phyloP scores from a whole-genome alignment of 2,329 filamentous ascomycete species.

The Thelonectria blattea region DNA sequence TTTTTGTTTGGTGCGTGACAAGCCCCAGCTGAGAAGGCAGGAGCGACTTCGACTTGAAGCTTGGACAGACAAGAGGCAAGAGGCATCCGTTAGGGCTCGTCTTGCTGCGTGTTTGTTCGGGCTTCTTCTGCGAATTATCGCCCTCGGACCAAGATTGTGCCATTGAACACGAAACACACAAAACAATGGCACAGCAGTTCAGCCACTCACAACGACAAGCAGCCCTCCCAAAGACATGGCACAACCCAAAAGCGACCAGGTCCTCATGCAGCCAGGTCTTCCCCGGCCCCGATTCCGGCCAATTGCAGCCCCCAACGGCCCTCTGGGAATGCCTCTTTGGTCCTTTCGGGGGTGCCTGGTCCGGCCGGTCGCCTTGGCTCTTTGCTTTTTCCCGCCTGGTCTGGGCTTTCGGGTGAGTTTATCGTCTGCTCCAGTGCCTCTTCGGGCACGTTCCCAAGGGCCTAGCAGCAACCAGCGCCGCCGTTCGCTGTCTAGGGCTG shows the following conservation, averaged over 20 bases:
- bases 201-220: slow-evolving; percentile 12
- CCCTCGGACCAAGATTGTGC: slow-evolving; percentile 4
- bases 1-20: not conserved
- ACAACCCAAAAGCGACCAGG: slow-evolving; percentile 19
- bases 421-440: slow-evolving; percentile 26
- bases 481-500: slow-evolving; percentile 15
- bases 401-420: slow-evolving; percentile 35
- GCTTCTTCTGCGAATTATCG: not conserved
- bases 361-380: slow-evolving; percentile 29
- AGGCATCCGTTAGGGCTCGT: slow-evolving; percentile 3
- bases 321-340: slow-evolving; percentile 30
- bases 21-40: too few species aligned
- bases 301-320: slow-evolving; percentile 24
- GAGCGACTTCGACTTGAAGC: too few species aligned
- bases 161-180: slow-evolving; percentile 19
- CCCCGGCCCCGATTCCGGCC: slow-evolving; percentile 36
- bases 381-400: slow-evolving; percentile 38
- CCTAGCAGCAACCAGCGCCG: slow-evolving; percentile 10
- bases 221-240: slow-evolving; percentile 4
- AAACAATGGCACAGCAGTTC: slow-evolving; percentile 4
- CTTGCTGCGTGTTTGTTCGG: not conserved
- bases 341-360: slow-evolving; percentile 23
- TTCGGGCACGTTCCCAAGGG: slow-evolving; percentile 8
- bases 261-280: slow-evolving; percentile 23
- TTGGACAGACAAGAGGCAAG: not conserved